Evolutionary conservation across 305 asterid species (phyloP).

Genomic region (Solanum aculeatissimum): DNA sequence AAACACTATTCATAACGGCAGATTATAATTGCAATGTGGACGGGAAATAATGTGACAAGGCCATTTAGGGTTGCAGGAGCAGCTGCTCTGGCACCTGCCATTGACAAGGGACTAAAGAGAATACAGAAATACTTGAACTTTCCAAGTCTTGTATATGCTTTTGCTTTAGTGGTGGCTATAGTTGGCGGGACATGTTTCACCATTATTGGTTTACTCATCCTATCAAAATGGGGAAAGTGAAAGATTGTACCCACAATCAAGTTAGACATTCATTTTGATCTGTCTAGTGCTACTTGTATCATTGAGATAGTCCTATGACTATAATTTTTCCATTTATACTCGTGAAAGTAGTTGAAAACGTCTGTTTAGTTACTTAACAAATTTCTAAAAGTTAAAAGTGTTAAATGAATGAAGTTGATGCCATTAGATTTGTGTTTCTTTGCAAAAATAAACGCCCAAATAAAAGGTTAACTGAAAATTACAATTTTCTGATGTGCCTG

Average conservation of each 20-base stretch:
- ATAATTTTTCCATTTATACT: background rate
- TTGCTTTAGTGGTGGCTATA: slow-evolving; percentile 24
- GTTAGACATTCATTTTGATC: background rate
- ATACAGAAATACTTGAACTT: slow-evolving; percentile 24
- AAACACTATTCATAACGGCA: background rate
- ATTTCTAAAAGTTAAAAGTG: background rate
- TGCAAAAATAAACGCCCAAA: background rate
- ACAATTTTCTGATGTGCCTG: background rate
- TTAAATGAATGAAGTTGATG: background rate
- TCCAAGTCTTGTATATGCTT: slow-evolving; percentile 23
- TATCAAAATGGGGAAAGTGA: slow-evolving; percentile 32
- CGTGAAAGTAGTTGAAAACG: background rate
- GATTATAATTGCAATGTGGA: slow-evolving; percentile 41
- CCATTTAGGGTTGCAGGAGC: slow-evolving; percentile 37
- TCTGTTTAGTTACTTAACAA: background rate
- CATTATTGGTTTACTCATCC: slow-evolving; percentile 26
- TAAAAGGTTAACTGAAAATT: background rate
- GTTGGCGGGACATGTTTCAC: slow-evolving; percentile 20
- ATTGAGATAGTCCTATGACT: background rate
- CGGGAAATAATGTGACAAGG: slow-evolving; percentile 37
- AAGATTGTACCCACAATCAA: background rate
- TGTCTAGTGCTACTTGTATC: background rate
- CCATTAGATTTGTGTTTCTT: background rate
- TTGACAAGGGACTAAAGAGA: slow-evolving; percentile 25
- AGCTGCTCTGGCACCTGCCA: slow-evolving; percentile 32